These are phyloP conservation scores for Mrakia gelida DNA, from an alignment of 768 basidiomycete species.

Conservation along the genomic window DNA sequence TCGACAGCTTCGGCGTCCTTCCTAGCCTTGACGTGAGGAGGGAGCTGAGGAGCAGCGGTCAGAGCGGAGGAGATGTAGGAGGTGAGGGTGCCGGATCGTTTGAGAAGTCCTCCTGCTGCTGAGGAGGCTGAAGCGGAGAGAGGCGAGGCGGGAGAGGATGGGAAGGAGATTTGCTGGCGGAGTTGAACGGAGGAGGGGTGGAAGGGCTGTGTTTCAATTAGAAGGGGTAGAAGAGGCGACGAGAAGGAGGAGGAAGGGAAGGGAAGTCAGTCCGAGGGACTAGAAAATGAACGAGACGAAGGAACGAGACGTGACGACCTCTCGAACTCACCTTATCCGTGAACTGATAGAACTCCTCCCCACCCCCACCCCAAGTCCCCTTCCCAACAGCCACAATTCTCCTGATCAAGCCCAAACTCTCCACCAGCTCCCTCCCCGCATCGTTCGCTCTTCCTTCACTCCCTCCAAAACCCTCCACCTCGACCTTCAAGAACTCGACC, in stretches of 20 bases:
- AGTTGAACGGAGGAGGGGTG: not conserved
- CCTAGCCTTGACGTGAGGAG: slow-evolving; percentile 14
- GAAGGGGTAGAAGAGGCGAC: no score
- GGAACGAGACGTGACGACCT: no score
- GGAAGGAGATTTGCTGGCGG: slow-evolving; percentile 16
- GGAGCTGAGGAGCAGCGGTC: not conserved
- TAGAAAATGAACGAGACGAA: not conserved
- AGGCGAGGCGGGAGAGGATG: not conserved
- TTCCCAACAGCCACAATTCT: slow-evolving; percentile 25
- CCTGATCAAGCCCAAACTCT: slow-evolving; percentile 16
- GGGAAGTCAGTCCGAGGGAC: not conserved
- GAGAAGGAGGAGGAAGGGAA: not conserved
- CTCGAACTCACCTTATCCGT: slow-evolving; percentile 19
- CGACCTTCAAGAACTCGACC: slow-evolving; percentile 9
- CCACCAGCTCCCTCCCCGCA: slow-evolving; percentile 29
- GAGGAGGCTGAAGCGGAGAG: not conserved
- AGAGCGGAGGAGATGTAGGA: slow-evolving; percentile 3
- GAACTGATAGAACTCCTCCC: slow-evolving; percentile 30
- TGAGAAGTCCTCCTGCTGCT: slow-evolving; percentile 2
- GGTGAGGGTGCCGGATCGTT: slow-evolving; percentile 21
- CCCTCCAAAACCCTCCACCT: slow-evolving; percentile 25
- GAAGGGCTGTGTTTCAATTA: not conserved
- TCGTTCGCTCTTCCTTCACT: slow-evolving; percentile 7
- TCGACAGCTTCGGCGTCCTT: slow-evolving; percentile 19
- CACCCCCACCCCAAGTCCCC: slow-evolving; percentile 25